Conservation (phyloP, 2,329 filamentous ascomycete genomes). For the Monosporascus sp. region DNA sequence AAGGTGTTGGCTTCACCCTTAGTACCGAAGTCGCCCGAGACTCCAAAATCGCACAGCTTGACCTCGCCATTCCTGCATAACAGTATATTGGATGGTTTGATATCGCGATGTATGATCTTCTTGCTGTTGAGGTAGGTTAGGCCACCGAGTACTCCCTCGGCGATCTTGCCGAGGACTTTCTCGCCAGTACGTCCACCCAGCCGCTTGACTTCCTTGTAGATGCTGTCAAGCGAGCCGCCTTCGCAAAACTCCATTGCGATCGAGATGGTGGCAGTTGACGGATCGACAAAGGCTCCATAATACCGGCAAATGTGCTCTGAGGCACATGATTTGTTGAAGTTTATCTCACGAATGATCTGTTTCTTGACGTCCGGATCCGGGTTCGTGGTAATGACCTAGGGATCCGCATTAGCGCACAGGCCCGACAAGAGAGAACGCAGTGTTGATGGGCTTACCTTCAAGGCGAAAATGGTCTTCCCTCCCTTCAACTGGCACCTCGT, state of each 20-base stretch:
- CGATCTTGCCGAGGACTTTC: slow-evolving; percentile 94
- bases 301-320: slow-evolving; percentile 96
- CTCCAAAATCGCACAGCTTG: slow-evolving; percentile 97
- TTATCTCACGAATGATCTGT: slow-evolving; percentile 92
- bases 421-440: neutral
- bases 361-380: slow-evolving; percentile 98
- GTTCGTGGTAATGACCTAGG: slow-evolving; percentile 92
- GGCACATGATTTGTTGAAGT: slow-evolving; percentile 96
- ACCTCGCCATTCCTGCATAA: slow-evolving; percentile 89
- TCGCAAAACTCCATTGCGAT: slow-evolving; percentile 99
- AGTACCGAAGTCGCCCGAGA: slow-evolving; percentile 95
- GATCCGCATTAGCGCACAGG: slow-evolving; percentile 13
- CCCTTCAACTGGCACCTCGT: slow-evolving; percentile 85
- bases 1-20: slow-evolving; percentile 99
- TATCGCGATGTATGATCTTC: slow-evolving; percentile 97
- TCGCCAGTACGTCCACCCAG: slow-evolving; percentile 91
- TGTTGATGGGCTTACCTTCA: slow-evolving; percentile 65
- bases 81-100: slow-evolving; percentile 96
- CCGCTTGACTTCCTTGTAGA: slow-evolving; percentile 96
- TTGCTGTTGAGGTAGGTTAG: slow-evolving; percentile 91
- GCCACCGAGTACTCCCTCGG: slow-evolving; percentile 88
- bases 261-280: slow-evolving; percentile 91
- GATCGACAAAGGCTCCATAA: slow-evolving; percentile 94
- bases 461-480: slow-evolving; percentile 88
- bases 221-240: slow-evolving; percentile 90